Percentiles rank a stretch among this genome's conserved stretches.
Evolutionary conservation across 1,284 basidiomycete species (phyloP).

Genomic region (Cystobasidium slooffiae): DNA sequence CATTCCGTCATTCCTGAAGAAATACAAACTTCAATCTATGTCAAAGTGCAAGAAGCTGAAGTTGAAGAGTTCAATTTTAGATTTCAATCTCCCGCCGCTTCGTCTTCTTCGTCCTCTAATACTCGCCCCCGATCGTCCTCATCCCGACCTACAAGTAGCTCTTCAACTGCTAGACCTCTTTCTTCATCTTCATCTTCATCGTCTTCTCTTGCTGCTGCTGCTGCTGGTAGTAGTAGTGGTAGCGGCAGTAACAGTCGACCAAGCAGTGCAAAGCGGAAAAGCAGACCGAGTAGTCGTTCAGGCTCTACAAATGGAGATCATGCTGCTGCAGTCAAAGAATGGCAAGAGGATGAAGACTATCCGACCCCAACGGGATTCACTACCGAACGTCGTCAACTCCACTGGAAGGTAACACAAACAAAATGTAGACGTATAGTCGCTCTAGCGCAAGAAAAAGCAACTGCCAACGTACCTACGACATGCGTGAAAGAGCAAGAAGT

Average conservation of each 20-base stretch:
- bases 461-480: neutral
- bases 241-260: neutral
- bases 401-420: conserved; percentile 31
- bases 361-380: conserved; percentile 17
- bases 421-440: conserved; percentile 22
- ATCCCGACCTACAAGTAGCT: conserved; percentile 1
- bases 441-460: conserved; percentile 16
- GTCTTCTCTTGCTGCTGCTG: too few species aligned
- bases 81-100: too few species aligned
- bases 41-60: neutral
- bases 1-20: neutral
- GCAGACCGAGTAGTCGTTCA: neutral
- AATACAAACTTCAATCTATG: conserved; percentile 13
- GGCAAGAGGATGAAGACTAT: too few species aligned
- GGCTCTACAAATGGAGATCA: neutral
- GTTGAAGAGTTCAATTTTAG: conserved; percentile 1
- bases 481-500: conserved; percentile 1
- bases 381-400: neutral
- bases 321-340: too few species aligned
- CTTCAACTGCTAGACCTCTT: neutral
- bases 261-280: neutral
- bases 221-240: too few species aligned
- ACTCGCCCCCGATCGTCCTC: neutral
- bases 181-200: conserved; percentile 2
- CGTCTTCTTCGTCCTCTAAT: too few species aligned